Percentiles rank a stretch among this genome's conserved stretches.
phyloP scores from a whole-genome alignment of 1,284 basidiomycete species.

The Phylloboletellus chloephorus region DNA sequence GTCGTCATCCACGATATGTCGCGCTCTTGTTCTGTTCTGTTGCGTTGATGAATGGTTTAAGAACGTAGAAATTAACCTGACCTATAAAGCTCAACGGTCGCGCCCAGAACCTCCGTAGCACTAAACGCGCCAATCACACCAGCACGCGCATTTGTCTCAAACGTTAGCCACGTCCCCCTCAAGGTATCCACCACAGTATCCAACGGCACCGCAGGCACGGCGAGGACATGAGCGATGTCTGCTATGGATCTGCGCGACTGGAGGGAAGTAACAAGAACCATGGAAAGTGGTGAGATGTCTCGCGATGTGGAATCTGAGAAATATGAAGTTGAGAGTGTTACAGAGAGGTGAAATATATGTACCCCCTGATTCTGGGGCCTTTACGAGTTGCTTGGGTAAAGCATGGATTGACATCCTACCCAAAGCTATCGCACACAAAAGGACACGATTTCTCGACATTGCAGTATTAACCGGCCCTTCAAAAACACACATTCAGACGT shows the following conservation, averaged over 20 bases:
- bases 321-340: constrained; percentile 13
- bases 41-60: constrained; percentile 6
- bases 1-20: constrained; percentile 25
- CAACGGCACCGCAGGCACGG: constrained; percentile 36
- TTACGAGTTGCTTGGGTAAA: constrained; percentile 38
- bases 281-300: constrained; percentile 27
- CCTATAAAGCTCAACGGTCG: constrained; percentile 55
- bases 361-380: constrained; percentile 22
- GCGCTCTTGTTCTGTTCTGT: constrained; percentile 35
- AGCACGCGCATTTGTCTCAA: constrained; percentile 37
- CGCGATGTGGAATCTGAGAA: constrained; percentile 12
- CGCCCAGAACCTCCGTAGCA: constrained; percentile 46
- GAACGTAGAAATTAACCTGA: constrained; percentile 24
- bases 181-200: constrained; percentile 42
- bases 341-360: not conserved
- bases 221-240: constrained; percentile 51
- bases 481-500: constrained; percentile 1
- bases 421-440: constrained; percentile 48
- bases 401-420: constrained; percentile 42
- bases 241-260: constrained; percentile 42
- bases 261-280: constrained; percentile 40
- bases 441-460: constrained; percentile 52
- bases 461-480: constrained; percentile 48
- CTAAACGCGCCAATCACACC: constrained; percentile 30
- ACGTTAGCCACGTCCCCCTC: constrained; percentile 37